Percentiles rank a stretch among this genome's conserved stretches.
Conservation (phyloP, 1,284 basidiomycete species). For the Xerocomus amazonicus region DNA sequence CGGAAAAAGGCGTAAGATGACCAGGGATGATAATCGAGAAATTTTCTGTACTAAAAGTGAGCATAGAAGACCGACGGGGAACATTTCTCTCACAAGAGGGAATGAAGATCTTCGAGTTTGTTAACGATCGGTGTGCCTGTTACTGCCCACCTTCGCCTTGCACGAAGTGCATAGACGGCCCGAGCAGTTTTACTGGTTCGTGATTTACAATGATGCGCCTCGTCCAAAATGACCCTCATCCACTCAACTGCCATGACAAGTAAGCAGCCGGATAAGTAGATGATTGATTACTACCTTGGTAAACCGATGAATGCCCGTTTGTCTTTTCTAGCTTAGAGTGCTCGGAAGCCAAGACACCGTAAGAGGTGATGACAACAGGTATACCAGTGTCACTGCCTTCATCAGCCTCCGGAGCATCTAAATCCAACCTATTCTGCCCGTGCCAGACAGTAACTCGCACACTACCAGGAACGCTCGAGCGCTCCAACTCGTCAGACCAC, state of each 20-base stretch:
- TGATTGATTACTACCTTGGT: slow-evolving; percentile 55
- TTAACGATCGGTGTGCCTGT: slow-evolving; percentile 98
- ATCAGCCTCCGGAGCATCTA: slow-evolving; percentile 57
- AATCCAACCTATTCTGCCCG: slow-evolving; percentile 75
- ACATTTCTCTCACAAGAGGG: slow-evolving; percentile 60
- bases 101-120: slow-evolving; percentile 89
- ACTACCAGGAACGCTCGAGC: slow-evolving; percentile 68
- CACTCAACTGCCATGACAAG: slow-evolving; percentile 56
- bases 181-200: slow-evolving; percentile 87
- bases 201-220: slow-evolving; percentile 96
- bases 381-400: slow-evolving; percentile 49
- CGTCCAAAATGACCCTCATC: slow-evolving; percentile 80
- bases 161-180: slow-evolving; percentile 82
- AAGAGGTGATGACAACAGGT: slow-evolving; percentile 87
- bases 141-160: slow-evolving; percentile 85
- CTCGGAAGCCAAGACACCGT: slow-evolving; percentile 84
- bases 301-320: slow-evolving; percentile 55
- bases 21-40: slow-evolving; percentile 90
- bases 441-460: slow-evolving; percentile 80
- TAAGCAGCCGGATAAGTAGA: slow-evolving; percentile 1
- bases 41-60: slow-evolving; percentile 55
- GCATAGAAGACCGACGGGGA: slow-evolving; percentile 1
- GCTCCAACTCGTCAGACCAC: slow-evolving; percentile 85
- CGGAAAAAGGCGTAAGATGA: slow-evolving; percentile 85
- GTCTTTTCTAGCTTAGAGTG: slow-evolving; percentile 64